Evolutionary conservation across 2,329 filamentous ascomycete genomes (phyloP), one percentile per base, ranked within the genome.

Genomic region (Pseudogymnoascus verrucosus): DNA sequence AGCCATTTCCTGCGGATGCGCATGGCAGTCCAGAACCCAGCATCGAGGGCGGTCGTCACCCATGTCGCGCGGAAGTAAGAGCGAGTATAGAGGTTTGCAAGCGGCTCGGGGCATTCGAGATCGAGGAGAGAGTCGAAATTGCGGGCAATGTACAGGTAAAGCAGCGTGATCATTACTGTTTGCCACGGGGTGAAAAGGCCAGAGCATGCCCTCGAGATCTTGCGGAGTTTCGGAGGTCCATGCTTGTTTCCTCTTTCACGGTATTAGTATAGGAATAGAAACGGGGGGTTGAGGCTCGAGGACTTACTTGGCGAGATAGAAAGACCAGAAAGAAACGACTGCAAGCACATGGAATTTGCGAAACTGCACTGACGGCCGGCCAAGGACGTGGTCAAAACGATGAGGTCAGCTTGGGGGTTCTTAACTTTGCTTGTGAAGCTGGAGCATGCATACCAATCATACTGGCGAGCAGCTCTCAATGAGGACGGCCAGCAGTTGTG

Each of bases 1-100:
- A 96, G 69, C 85, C 90, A 93, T 70, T 89, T 92, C 59, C 81
- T 81, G 64, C 84, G 85, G 67, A 99, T 93, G 71, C 87, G 89
- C 95, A 99, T 99, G 36, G 95, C 95, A 0, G 92, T 96, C 95
- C 95, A 99, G 76, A 97, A 99, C 1, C 95, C 95, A 5, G 95
- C 95, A 71, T 99, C 95, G 65, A 99, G 78, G 0, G 92, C 95
- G 0, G 95, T 99, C 62, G 95, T 87, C 14, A 98, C 85, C 95
- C 95, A 99, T 73, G 95, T 99, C 63, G 95, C 95, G 60, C 95
- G 88, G 75, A 96, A 99, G 78, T 96, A 99, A 28, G 90, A 87
- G 61, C 91, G 83, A 63, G 90, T 91, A 78, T 99, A 99, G 74
- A 98, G 88, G 72, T 96, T 96, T 31, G 93, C 89, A 72, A 99